Base-by-base conservation (phyloP, 306 rosid genomes). In the Quercus aquifolioides region DNA sequence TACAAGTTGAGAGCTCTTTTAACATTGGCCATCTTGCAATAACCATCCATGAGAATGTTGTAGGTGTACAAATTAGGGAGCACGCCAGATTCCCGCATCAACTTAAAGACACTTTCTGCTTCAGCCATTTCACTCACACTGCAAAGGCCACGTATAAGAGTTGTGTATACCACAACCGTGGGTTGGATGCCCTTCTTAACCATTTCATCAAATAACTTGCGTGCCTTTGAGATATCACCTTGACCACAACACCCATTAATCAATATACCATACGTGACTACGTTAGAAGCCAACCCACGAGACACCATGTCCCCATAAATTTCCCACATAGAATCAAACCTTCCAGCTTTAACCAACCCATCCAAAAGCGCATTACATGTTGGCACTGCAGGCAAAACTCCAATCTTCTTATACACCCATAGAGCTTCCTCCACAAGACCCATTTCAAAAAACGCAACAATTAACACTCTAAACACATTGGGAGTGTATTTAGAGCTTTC, bases 21-120 rank as follows among this genome's bases (percentile, higher is more conserved):
- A 33, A 80, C 84, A 82, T 85, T 70, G 76, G 85, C 82, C 80
- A 74, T 60, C 82, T 87, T 90, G 84, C 84, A 80, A 74, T 94
- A 89, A 58, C 97, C 97, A 87, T 91, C 90, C 85, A 94, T 86
- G 56, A 91, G 78, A 65, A 90, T 87, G 77, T 85, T 81, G 78
- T 87, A 94, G 70, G 89, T 85, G 71, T 89, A 91, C 83, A 86
- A 77, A 82, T 91, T 90, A 0, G 95, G 97, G 0, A 67, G 43
- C 63, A 85, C 87, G 26, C 90, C 84, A 3, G 75, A 76, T 74
- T 84, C 86, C 81, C 55, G 74, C 97, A 91, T 94, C 33, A 19
- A 21, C 69, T 25, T 9, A 58, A 87, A 84, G 72, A 89, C 33
- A 2, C 76, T 80, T 75, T 87, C 87, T 0, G 95, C 95, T 64